Conservation (phyloP, 371 early-diverging fungal species). For the Mucor plumbeus region DNA sequence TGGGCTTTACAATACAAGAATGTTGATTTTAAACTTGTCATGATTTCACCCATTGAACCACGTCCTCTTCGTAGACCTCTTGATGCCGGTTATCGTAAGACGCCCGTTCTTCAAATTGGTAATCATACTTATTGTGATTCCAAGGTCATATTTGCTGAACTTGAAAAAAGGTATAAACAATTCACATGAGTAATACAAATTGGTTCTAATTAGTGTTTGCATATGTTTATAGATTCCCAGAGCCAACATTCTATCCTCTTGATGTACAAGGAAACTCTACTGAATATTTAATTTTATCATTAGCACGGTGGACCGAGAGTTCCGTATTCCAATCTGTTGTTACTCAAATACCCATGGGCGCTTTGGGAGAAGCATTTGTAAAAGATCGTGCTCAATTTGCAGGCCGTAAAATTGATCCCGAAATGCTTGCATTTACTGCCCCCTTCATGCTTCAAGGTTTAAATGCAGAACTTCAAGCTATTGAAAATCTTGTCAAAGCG, state of each 20-base stretch:
- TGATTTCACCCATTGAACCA: constrained; percentile 33
- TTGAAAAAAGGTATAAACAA: constrained; percentile 51
- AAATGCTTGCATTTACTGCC: background rate
- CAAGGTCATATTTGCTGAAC: constrained; percentile 51
- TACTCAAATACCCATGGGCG: constrained; percentile 17
- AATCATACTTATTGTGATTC: constrained; percentile 61
- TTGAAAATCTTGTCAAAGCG: constrained; percentile 10
- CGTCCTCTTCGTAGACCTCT: constrained; percentile 53
- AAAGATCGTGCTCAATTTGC: constrained; percentile 22
- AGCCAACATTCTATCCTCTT: constrained; percentile 25
- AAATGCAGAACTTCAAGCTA: constrained; percentile 12
- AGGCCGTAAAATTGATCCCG: constrained; percentile 13
- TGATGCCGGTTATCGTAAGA: constrained; percentile 61
- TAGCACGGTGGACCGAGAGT: constrained; percentile 20
- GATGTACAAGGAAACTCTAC: constrained; percentile 6
- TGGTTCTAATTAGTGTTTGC: background rate
- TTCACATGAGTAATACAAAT: background rate
- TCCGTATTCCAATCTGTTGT: constrained; percentile 10
- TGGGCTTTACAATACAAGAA: constrained; percentile 49
- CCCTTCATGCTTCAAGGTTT: constrained; percentile 22
- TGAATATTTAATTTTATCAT: background rate
- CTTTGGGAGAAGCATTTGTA: constrained; percentile 16
- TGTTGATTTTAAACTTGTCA: constrained; percentile 39
- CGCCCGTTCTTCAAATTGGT: constrained; percentile 69
- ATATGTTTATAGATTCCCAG: constrained; percentile 20